Conservation (phyloP, 208 protist species). For the Borovskyia barvae region DNA sequence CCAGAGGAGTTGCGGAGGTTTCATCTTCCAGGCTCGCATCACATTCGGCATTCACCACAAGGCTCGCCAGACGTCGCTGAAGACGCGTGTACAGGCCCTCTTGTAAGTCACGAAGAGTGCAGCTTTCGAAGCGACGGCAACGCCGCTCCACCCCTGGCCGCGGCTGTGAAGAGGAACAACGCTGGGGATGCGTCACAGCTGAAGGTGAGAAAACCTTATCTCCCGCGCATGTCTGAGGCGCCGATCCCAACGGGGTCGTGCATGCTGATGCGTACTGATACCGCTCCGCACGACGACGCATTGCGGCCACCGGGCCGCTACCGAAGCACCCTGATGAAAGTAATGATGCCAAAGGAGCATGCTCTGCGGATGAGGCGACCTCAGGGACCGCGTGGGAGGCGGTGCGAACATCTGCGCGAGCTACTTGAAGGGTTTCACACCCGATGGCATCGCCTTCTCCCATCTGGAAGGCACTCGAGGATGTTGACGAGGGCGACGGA, state of each 20-base stretch:
- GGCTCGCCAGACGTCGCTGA: conserved; percentile 1
- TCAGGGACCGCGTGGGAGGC: no score
- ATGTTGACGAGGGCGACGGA: no score
- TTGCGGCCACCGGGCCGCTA: neutral
- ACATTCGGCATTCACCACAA: neutral
- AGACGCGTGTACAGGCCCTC: neutral
- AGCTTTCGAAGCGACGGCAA: neutral
- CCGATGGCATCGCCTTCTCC: no score
- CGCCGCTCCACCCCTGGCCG: no score
- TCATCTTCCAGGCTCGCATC: no score
- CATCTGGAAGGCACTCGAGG: no score
- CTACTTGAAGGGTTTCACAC: no score
- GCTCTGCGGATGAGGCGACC: no score
- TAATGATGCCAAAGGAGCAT: neutral
- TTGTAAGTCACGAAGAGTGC: conserved; percentile 17
- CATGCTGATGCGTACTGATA: neutral
- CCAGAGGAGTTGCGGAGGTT: no score
- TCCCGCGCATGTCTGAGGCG: neutral
- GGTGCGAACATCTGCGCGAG: no score
- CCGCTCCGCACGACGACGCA: neutral
- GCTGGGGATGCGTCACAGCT: no score
- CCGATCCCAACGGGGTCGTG: neutral
- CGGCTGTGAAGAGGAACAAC: neutral
- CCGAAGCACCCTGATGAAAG: neutral
- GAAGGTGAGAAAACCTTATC: no score